Conservation (phyloP, 768 basidiomycete species). For the Cubamyces lactineus region DNA sequence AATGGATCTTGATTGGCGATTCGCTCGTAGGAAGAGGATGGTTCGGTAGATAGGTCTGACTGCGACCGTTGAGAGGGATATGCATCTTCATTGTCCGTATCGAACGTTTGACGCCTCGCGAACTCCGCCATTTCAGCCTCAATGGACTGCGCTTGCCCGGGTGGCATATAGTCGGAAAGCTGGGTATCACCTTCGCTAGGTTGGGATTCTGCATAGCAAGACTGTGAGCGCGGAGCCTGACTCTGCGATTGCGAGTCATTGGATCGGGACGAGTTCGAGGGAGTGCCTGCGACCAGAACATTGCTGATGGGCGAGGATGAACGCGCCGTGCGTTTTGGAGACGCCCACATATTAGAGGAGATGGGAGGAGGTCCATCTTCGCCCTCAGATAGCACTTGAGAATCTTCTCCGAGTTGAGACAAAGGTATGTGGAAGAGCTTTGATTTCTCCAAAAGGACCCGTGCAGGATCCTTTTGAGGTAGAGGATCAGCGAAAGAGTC, state of each 20-base stretch:
- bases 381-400: slow-evolving; percentile 16
- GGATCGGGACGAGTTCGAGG: slow-evolving; percentile 41
- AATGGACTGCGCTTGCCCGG: slow-evolving; percentile 13
- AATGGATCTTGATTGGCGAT: slow-evolving; percentile 19
- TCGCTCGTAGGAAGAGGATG: slow-evolving; percentile 23
- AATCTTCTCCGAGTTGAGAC: slow-evolving; percentile 50
- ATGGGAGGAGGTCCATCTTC: slow-evolving; percentile 19
- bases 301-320: slow-evolving; percentile 13
- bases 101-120: background rate
- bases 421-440: slow-evolving; percentile 59
- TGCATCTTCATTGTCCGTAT: slow-evolving; percentile 1
- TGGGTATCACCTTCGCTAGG: slow-evolving; percentile 9
- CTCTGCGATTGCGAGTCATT: slow-evolving; percentile 39
- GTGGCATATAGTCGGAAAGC: slow-evolving; percentile 13
- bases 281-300: slow-evolving; percentile 58
- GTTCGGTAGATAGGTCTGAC: slow-evolving; percentile 20
- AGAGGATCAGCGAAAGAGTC: slow-evolving; percentile 65
- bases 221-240: background rate
- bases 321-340: background rate
- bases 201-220: background rate
- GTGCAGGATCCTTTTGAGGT: slow-evolving; percentile 48
- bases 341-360: slow-evolving; percentile 3
- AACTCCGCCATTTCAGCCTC: slow-evolving; percentile 4
- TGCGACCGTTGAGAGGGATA: background rate
- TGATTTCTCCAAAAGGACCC: slow-evolving; percentile 47